Evolutionary conservation across 139 green algal species (phyloP).

Genomic region (Chlorella vulgaris): DNA sequence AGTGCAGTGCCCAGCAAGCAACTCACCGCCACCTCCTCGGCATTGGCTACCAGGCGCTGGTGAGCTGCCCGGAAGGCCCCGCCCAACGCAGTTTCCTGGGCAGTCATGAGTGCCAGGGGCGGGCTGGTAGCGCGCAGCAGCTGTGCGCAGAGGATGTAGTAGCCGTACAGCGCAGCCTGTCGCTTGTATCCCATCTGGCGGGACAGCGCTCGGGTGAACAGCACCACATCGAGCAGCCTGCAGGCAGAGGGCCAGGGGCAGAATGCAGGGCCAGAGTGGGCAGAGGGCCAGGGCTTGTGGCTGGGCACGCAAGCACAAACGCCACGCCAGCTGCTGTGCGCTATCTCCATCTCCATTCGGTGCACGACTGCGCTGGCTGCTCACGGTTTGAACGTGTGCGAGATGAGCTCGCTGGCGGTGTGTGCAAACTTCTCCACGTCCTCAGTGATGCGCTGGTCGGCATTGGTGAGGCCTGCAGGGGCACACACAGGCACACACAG

Average conservation of each 20-base stretch:
- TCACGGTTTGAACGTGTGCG: constrained; percentile 91
- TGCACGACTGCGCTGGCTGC: not conserved
- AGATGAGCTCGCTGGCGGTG: constrained; percentile 79
- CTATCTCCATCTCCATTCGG: not conserved
- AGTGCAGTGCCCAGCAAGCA: not conserved
- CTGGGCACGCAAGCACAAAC: too few species aligned
- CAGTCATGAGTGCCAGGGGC: constrained; percentile 85
- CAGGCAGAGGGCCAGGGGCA: too few species aligned
- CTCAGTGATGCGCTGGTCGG: constrained; percentile 94
- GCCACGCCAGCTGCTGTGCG: too few species aligned
- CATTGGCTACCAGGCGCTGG: constrained; percentile 72
- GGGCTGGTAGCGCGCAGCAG: constrained; percentile 81
- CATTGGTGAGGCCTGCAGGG: constrained; percentile 76
- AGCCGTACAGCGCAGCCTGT: constrained; percentile 60
- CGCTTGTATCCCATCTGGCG: constrained; percentile 88
- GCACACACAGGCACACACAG: not conserved
- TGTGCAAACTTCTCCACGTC: constrained; percentile 79
- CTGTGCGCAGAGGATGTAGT: constrained; percentile 73
- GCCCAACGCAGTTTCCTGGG: constrained; percentile 77
- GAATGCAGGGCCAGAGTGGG: not conserved
- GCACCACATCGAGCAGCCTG: constrained; percentile 87
- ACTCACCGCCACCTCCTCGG: constrained; percentile 80
- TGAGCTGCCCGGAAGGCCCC: constrained; percentile 62
- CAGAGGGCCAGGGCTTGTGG: too few species aligned
- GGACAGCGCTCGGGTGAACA: constrained; percentile 89